A percentile compares a stretch with the other conserved stretches of the same genome.
phyloP scores from a whole-genome alignment of 1,284 basidiomycete genomes.

The Irpex lacteus region DNA sequence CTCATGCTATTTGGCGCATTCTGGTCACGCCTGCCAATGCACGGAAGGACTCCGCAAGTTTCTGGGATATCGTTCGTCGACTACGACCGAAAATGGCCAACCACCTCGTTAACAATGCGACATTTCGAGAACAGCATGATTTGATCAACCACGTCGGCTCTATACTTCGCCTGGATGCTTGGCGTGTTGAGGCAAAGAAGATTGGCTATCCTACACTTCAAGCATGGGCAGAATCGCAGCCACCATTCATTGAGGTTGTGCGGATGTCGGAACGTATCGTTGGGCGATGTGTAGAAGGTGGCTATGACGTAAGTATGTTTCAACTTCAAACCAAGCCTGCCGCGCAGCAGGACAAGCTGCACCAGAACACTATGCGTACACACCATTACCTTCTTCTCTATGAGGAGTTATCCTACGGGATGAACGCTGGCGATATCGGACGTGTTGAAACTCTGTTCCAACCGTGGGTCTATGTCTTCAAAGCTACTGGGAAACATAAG shows the following conservation, averaged over 20 bases:
- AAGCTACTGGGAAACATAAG: conserved; percentile 26
- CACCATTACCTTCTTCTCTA: conserved; percentile 25
- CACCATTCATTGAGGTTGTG: no score
- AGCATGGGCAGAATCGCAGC: no score
- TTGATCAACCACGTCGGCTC: conserved; percentile 25
- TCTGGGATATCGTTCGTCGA: conserved; percentile 18
- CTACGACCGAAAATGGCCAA: conserved; percentile 26
- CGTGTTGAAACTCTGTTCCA: conserved; percentile 24
- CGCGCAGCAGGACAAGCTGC: no score
- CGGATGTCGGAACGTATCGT: no score
- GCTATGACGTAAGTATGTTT: no score
- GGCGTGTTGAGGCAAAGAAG: background rate
- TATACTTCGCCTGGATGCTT: conserved; percentile 14
- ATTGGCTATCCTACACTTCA: no score
- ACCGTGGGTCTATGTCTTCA: conserved; percentile 29
- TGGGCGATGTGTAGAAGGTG: no score
- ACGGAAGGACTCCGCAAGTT: conserved; percentile 16
- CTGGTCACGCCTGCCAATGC: conserved; percentile 20
- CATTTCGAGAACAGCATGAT: conserved; percentile 35
- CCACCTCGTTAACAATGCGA: conserved; percentile 27
- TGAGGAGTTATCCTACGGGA: conserved; percentile 25
- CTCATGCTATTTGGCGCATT: conserved; percentile 32
- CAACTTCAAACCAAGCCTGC: no score
- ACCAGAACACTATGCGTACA: conserved; percentile 7
- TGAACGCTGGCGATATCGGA: conserved; percentile 32